phyloP scores from a whole-genome alignment of 495 filamentous ascomycete species.

The Trichoderma parareesei region DNA sequence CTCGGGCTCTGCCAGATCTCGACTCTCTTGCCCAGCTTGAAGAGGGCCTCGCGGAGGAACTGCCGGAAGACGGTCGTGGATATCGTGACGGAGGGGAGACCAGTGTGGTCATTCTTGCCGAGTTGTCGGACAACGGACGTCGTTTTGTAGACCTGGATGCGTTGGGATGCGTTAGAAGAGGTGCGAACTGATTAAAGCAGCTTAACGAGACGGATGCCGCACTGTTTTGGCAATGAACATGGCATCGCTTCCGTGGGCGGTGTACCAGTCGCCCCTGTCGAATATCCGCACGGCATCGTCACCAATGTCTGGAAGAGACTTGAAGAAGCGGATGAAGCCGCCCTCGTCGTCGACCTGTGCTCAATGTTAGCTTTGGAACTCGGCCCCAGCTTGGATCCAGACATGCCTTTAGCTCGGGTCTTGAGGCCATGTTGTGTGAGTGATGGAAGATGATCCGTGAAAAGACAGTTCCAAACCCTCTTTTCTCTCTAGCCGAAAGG shows the following conservation, averaged over 20 bases:
- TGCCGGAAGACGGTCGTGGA: slow-evolving; percentile 89
- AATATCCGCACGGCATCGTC: slow-evolving; percentile 81
- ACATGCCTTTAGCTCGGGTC: slow-evolving; percentile 80
- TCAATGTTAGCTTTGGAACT: neutral
- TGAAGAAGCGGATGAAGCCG: slow-evolving; percentile 93
- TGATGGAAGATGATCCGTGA: neutral
- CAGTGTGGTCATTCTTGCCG: slow-evolving; percentile 70
- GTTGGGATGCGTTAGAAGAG: neutral
- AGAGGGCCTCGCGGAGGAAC: slow-evolving; percentile 89
- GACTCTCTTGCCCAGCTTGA: slow-evolving; percentile 78
- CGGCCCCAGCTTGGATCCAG: neutral
- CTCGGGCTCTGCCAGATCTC: slow-evolving; percentile 78
- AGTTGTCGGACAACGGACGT: slow-evolving; percentile 89
- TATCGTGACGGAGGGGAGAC: slow-evolving; percentile 88
- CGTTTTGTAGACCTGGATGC: slow-evolving; percentile 77
- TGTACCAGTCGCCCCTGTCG: slow-evolving; percentile 91
- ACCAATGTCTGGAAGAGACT: slow-evolving; percentile 58
- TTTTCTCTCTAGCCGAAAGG: neutral
- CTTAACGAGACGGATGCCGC: slow-evolving; percentile 16
- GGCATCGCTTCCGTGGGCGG: slow-evolving; percentile 86
- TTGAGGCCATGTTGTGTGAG: slow-evolving; percentile 62
- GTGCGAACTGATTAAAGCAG: neutral
- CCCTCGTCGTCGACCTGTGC: slow-evolving; percentile 88
- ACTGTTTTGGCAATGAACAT: slow-evolving; percentile 85
- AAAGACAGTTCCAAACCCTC: neutral